Conservation (phyloP, 129 eudicot genomes). For the Mikania micrantha region DNA sequence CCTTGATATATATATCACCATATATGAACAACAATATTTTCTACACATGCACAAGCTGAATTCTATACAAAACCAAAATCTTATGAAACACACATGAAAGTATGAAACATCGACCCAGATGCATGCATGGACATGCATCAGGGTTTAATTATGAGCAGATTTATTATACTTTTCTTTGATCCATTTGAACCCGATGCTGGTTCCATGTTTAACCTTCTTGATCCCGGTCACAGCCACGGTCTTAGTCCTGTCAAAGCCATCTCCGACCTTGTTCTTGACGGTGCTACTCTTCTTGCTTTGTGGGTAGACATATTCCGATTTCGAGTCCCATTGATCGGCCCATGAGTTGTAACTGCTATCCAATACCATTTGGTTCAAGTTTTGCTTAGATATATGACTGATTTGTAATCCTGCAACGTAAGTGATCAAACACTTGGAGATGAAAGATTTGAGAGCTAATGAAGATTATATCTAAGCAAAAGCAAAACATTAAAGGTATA, state of each 20-base stretch:
- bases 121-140: conserved; percentile 3
- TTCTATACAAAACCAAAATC: neutral
- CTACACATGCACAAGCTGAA: neutral
- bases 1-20: too few species aligned
- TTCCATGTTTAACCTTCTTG: conserved; percentile 37
- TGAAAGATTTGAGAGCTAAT: neutral
- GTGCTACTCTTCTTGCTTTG: conserved; percentile 12
- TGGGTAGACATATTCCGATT: conserved; percentile 24
- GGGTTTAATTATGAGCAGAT: conserved; percentile 4
- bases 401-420: neutral
- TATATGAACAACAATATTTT: too few species aligned
- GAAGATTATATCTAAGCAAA: neutral
- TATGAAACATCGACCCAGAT: too few species aligned
- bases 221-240: conserved; percentile 22
- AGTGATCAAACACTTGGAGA: neutral
- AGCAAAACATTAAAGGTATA: neutral
- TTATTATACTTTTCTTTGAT: conserved; percentile 32
- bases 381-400: too few species aligned
- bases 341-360: conserved; percentile 34
- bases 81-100: neutral
- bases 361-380: conserved; percentile 20
- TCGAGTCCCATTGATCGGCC: conserved; percentile 44
- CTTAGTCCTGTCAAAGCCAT: conserved; percentile 29
- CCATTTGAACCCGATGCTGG: conserved; percentile 25
- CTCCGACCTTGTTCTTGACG: conserved; percentile 17